phyloP scores from a whole-genome alignment of 441 rosid species.

The Breynia disticha region DNA sequence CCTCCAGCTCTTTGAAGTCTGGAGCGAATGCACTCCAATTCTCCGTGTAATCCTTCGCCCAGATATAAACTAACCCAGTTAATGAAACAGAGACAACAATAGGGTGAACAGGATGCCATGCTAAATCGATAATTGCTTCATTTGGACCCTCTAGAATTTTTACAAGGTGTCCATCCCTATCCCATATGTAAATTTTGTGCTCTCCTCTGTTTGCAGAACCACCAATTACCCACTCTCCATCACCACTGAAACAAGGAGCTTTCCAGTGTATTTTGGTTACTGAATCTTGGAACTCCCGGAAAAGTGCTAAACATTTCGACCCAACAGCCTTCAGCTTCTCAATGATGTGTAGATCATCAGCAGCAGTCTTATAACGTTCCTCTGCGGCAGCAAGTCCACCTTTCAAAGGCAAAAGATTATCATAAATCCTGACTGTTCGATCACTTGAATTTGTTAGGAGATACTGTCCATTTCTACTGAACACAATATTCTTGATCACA shows the following conservation, averaged over 20 bases:
- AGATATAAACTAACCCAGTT: slow-evolving; percentile 84
- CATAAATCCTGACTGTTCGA: slow-evolving; percentile 79
- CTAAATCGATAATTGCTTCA: slow-evolving; percentile 88
- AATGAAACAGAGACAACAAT: slow-evolving; percentile 84
- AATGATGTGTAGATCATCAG: slow-evolving; percentile 40
- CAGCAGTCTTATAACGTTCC: slow-evolving; percentile 35
- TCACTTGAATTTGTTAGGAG: slow-evolving; percentile 92
- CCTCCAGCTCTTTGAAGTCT: slow-evolving; percentile 96
- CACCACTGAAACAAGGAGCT: slow-evolving; percentile 97
- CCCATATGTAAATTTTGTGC: slow-evolving; percentile 98
- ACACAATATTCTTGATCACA: slow-evolving; percentile 70
- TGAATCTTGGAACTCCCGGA: slow-evolving; percentile 90
- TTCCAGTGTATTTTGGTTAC: slow-evolving; percentile 96
- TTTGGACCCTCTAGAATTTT: slow-evolving; percentile 99
- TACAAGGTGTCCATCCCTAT: slow-evolving; percentile 87
- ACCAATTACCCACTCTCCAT: slow-evolving; percentile 95
- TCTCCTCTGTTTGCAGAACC: slow-evolving; percentile 98
- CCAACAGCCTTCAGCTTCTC: slow-evolving; percentile 80
- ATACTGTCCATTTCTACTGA: slow-evolving; percentile 83
- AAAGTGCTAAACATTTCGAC: slow-evolving; percentile 63
- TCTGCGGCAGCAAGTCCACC: slow-evolving; percentile 41
- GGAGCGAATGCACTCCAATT: slow-evolving; percentile 99
- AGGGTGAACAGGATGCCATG: slow-evolving; percentile 99
- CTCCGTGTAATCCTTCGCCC: slow-evolving; percentile 98
- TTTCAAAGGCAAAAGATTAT: slow-evolving; percentile 79